These are phyloP conservation scores for Yamadazyma triangularis DNA, from an alignment of 1,139 yeast species.

Conservation along the genomic window DNA sequence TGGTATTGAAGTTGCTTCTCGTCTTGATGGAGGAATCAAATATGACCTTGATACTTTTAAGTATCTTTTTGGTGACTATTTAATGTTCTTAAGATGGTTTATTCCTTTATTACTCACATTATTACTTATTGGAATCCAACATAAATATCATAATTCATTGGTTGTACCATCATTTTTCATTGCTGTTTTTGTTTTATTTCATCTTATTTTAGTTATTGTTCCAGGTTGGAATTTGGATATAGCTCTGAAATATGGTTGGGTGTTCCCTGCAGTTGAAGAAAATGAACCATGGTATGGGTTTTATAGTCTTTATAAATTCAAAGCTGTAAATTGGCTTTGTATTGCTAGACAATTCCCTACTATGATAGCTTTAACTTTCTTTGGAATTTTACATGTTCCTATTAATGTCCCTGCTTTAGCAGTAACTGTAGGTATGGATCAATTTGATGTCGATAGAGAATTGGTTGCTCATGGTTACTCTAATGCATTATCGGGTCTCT, in stretches of 20 bases:
- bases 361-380: slow-evolving; percentile 92
- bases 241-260: slow-evolving; percentile 79
- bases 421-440: slow-evolving; percentile 81
- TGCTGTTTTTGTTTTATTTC: slow-evolving; percentile 63
- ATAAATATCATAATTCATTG: slow-evolving; percentile 63
- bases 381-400: slow-evolving; percentile 94
- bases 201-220: slow-evolving; percentile 55
- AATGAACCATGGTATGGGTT: slow-evolving; percentile 86
- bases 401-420: slow-evolving; percentile 97
- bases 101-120: slow-evolving; percentile 64
- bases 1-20: slow-evolving; percentile 84
- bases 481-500: slow-evolving; percentile 76
- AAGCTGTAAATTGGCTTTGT: slow-evolving; percentile 67
- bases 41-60: slow-evolving; percentile 56
- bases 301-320: slow-evolving; percentile 67
- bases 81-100: slow-evolving; percentile 62
- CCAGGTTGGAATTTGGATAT: slow-evolving; percentile 60
- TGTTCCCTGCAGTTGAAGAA: slow-evolving; percentile 64
- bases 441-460: slow-evolving; percentile 87
- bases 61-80: slow-evolving; percentile 34
- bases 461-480: slow-evolving; percentile 93
- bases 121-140: slow-evolving; percentile 59
- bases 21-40: slow-evolving; percentile 68
- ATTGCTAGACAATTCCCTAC: slow-evolving; percentile 75
- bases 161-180: slow-evolving; percentile 82